Evolutionary conservation across 2,329 filamentous ascomycete genomes (phyloP).

Genomic region (Cladosporium sp.): DNA sequence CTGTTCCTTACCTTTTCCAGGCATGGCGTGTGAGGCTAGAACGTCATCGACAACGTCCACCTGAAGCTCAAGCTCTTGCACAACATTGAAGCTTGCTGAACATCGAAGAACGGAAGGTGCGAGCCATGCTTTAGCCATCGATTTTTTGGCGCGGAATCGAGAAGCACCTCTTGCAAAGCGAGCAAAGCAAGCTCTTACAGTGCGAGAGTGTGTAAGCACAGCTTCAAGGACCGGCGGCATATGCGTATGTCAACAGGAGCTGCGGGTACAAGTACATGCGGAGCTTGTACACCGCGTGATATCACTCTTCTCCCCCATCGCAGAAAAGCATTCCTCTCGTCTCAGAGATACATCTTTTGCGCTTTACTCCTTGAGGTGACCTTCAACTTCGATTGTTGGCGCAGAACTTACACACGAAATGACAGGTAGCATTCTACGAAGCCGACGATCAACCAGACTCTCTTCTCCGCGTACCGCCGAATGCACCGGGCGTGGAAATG

Average conservation of each 20-base stretch:
- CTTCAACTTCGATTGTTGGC: background rate
- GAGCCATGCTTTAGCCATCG: background rate
- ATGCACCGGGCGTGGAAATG: background rate
- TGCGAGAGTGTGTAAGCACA: background rate
- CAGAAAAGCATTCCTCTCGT: background rate
- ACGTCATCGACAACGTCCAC: background rate
- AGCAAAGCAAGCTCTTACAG: background rate
- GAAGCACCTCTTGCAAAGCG: background rate
- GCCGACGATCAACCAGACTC: background rate
- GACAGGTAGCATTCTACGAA: background rate
- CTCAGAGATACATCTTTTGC: background rate
- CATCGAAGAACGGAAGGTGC: background rate
- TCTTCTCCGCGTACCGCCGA: background rate
- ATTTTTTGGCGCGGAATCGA: background rate
- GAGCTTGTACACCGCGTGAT: background rate
- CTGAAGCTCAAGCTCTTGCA: background rate
- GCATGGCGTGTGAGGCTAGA: background rate
- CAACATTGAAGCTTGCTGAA: background rate
- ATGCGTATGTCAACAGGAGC: background rate
- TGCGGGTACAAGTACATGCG: background rate
- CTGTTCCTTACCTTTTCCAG: background rate
- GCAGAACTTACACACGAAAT: background rate
- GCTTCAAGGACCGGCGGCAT: background rate
- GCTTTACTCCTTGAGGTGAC: background rate
- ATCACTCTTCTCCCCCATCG: background rate